Conservation (phyloP, 306 rosid species). For the Lathyrus sativus region DNA sequence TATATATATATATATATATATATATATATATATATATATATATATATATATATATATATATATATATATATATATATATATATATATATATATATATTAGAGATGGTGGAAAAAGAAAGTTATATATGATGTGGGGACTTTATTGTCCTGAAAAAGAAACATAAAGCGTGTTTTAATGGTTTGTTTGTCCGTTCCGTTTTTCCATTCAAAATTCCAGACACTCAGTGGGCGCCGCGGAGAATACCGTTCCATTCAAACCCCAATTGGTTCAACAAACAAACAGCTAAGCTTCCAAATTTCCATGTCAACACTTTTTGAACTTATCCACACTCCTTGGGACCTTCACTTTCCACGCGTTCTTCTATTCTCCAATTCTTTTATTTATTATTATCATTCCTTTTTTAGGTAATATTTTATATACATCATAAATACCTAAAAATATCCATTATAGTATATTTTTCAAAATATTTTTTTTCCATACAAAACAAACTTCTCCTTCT, state of each 20-base stretch:
- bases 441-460: too few species aligned
- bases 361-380: neutral
- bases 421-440: too few species aligned
- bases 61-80: too few species aligned
- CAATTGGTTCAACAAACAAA: neutral
- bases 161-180: neutral
- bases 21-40: too few species aligned
- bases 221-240: conserved; percentile 9
- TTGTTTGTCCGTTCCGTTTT: neutral
- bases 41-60: too few species aligned
- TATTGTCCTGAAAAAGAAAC: neutral
- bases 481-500: too few species aligned
- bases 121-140: neutral
- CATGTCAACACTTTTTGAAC: conserved; percentile 13
- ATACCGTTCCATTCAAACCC: neutral
- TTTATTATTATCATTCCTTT: too few species aligned
- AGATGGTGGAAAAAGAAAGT: neutral
- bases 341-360: conserved; percentile 29
- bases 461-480: too few species aligned
- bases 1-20: too few species aligned
- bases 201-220: neutral
- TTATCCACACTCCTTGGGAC: conserved; percentile 40
- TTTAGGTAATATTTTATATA: too few species aligned
- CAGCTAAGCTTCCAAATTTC: neutral
- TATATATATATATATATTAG: too few species aligned